Evolutionary conservation across 345 rosid species (phyloP), one percentile per base, ranked within the genome.

Genomic region (Viola odorata): DNA sequence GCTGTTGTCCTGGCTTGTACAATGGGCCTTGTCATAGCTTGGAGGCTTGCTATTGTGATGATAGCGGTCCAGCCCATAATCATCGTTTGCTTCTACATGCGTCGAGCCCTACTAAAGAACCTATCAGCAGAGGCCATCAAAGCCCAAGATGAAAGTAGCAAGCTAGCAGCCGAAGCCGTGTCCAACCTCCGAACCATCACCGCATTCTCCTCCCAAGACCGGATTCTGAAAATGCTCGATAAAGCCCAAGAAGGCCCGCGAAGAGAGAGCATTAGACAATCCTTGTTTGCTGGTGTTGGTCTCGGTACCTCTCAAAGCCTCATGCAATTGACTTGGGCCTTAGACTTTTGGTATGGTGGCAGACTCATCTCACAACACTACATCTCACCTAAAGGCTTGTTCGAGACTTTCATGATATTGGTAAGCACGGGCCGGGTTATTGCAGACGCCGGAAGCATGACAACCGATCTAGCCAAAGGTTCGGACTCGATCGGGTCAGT

Each of bases 151-250:
- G 45, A 61, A 37, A 61, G 45, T 36, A 37, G 64, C 55, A 49
- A 61, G 64, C 53, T 60, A 0, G 64, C 64, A 10, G 53, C 64
- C 8, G 64, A 60, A 16, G 64, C 53, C 45, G 78, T 69, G 16
- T 61, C 78, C 32, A 69, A 74, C 45, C 71, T 56, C 41, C 62
- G 78, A 14, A 74, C 74, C 53, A 47, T 74, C 61, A 69, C 72
- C 0, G 65, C 75, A 53, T 75, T 65, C 64, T 70, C 72, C 0
- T 75, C 78, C 41, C 75, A 70, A 36, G 65, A 53, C 5, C 49
- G 75, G 45, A 61, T 70, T 45, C 66, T 75, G 7, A 9, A 32
- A 42, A 62, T 75, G 71, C 72, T 75, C 3, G 75, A 75, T 17
- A 54, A 44, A 38, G 68, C 75, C 37, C 72, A 74, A 16, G 78